A percentile compares a stretch with the other conserved stretches of the same genome.
phyloP scores from a whole-genome alignment of 2,329 filamentous ascomycete genomes.

The Colletotrichum shisoi region DNA sequence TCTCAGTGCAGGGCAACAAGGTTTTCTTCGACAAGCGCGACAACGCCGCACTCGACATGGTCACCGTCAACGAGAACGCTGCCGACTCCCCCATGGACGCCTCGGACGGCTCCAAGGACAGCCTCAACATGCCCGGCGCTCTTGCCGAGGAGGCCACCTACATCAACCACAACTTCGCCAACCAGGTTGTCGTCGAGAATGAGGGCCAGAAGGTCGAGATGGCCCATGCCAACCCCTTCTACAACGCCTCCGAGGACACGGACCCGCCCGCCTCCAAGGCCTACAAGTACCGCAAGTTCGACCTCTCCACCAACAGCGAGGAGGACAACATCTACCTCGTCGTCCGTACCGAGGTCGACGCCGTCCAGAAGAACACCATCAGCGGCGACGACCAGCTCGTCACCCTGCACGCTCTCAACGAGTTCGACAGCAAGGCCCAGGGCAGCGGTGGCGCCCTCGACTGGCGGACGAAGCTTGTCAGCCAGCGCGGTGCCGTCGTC shows the following conservation, averaged over 20 bases:
- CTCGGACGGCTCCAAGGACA: constrained; percentile 90
- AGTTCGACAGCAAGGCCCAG: constrained; percentile 98
- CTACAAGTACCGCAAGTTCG: constrained; percentile 98
- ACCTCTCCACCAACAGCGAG: constrained; percentile 92
- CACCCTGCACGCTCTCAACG: constrained; percentile 95
- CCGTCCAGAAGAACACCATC: constrained; percentile 93
- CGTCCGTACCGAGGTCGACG: constrained; percentile 94
- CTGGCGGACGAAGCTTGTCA: constrained; percentile 94
- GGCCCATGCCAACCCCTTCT: constrained; percentile 93
- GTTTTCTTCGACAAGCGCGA: constrained; percentile 99
- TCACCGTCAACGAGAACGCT: constrained; percentile 98
- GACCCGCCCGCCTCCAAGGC: constrained; percentile 94
- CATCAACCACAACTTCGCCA: constrained; percentile 99
- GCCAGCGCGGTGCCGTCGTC: constrained; percentile 94
- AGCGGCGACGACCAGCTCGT: constrained; percentile 90
- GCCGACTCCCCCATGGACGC: constrained; percentile 92
- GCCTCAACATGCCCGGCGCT: constrained; percentile 90
- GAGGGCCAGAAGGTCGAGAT: constrained; percentile 82
- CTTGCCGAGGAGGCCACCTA: constrained; percentile 97
- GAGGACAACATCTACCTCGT: constrained; percentile 85
- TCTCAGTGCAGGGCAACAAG: constrained; percentile 91
- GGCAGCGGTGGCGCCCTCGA: constrained; percentile 93
- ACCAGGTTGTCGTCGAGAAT: constrained; percentile 90
- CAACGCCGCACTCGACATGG: constrained; percentile 92
- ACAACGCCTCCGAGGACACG: constrained; percentile 90